Evolutionary conservation across 2,329 filamentous ascomycete species (phyloP).

Genomic region (Verticillium alfalfae): DNA sequence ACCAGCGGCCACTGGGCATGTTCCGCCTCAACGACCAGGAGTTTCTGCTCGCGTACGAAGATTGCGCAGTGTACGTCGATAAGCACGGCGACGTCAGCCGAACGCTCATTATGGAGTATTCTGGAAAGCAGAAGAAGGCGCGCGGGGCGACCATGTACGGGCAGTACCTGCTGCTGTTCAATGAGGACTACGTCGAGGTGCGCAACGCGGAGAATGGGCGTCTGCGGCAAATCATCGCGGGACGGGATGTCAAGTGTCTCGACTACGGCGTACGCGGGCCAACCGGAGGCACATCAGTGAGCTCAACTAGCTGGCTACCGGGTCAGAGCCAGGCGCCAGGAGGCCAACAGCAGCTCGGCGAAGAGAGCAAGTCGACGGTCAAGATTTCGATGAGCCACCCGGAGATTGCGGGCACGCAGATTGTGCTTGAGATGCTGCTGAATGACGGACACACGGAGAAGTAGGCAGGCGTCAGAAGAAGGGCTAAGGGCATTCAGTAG

Average conservation of each 20-base stretch:
- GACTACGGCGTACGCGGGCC: conserved; percentile 74
- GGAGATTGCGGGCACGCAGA: conserved; percentile 74
- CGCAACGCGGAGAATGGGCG: conserved; percentile 94
- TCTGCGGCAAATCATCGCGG: conserved; percentile 88
- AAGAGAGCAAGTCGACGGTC: conserved; percentile 65
- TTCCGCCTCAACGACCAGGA: conserved; percentile 89
- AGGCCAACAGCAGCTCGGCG: conserved; percentile 22
- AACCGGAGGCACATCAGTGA: conserved; percentile 40
- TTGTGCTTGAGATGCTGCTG: conserved; percentile 86
- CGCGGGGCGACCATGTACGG: conserved; percentile 83
- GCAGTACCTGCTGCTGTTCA: conserved; percentile 87
- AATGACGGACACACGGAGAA: conserved; percentile 72
- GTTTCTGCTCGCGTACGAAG: conserved; percentile 89
- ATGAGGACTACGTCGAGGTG: conserved; percentile 94
- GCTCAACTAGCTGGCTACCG: conserved; percentile 21
- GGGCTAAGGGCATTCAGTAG: background rate
- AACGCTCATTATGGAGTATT: conserved; percentile 96
- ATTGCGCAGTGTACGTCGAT: conserved; percentile 96
- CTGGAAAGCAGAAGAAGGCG: conserved; percentile 77
- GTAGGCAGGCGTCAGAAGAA: background rate
- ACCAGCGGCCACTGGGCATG: conserved; percentile 88
- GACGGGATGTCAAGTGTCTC: conserved; percentile 81
- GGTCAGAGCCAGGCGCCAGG: conserved; percentile 24
- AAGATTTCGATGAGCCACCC: conserved; percentile 97
- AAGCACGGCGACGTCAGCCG: conserved; percentile 95